Conservation (phyloP, 257 asterid species). For the Capsicum rhomboideum region DNA sequence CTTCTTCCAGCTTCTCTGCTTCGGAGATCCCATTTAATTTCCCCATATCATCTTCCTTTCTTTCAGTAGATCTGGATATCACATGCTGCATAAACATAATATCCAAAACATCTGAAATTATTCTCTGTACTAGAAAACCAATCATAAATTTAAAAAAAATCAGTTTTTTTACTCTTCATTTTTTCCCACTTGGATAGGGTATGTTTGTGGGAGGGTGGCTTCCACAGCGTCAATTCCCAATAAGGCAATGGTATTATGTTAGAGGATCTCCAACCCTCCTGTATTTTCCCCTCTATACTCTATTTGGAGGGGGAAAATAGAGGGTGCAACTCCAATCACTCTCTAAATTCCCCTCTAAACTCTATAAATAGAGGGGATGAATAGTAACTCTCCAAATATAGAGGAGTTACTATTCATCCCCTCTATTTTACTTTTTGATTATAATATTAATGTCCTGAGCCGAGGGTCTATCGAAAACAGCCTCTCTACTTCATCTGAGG, state of each 20-base stretch:
- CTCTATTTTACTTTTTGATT: too few species aligned
- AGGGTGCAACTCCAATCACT: too few species aligned
- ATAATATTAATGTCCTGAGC: too few species aligned
- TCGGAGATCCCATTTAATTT: slow-evolving; percentile 4
- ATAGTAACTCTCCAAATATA: too few species aligned
- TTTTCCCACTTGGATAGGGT: neutral
- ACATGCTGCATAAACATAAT: slow-evolving; percentile 35
- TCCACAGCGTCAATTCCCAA: neutral
- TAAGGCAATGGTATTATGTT: neutral
- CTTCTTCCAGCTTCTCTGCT: slow-evolving; percentile 5
- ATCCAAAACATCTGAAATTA: neutral
- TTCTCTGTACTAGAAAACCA: slow-evolving; percentile 1
- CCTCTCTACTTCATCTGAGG: too few species aligned
- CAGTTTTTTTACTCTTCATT: neutral
- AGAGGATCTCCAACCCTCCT: too few species aligned
- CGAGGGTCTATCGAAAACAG: too few species aligned
- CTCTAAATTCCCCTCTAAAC: too few species aligned
- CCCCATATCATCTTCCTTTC: slow-evolving; percentile 13
- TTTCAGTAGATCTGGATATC: slow-evolving; percentile 32
- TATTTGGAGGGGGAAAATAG: too few species aligned
- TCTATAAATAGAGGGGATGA: too few species aligned
- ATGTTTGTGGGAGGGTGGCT: neutral
- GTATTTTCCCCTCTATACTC: too few species aligned
- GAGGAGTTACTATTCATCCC: too few species aligned
- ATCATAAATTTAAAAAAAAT: neutral